Conservation (phyloP, 2,329 filamentous ascomycete species). For the Fusarium napiforme region DNA sequence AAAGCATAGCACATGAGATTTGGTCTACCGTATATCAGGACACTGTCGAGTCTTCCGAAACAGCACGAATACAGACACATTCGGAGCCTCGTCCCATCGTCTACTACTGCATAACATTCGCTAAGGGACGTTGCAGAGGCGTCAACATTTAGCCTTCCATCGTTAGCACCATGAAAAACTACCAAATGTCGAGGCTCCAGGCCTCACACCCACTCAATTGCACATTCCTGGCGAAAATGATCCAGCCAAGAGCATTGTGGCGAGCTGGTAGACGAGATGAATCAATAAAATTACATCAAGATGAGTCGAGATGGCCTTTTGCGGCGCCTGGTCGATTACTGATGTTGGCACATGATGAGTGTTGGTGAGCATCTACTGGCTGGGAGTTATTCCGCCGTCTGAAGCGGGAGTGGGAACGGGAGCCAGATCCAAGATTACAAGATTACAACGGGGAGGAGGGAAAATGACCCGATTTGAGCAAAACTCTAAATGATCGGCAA, state of each 20-base stretch:
- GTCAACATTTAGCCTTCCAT: neutral
- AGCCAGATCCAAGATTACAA: conserved; percentile 24
- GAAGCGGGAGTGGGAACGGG: conserved; percentile 29
- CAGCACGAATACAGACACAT: neutral
- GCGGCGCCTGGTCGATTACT: neutral
- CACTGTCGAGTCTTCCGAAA: neutral
- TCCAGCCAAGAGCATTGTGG: neutral
- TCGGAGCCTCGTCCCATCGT: too few species aligned
- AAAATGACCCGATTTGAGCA: conserved; percentile 27
- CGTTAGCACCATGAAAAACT: neutral
- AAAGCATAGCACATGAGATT: neutral
- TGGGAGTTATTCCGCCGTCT: conserved; percentile 14
- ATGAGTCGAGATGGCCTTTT: neutral
- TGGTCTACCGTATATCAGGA: neutral
- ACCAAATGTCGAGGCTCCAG: neutral
- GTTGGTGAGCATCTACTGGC: conserved; percentile 11
- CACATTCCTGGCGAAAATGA: neutral
- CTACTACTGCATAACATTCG: too few species aligned
- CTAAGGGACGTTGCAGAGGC: neutral
- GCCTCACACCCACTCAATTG: neutral
- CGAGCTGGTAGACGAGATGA: neutral
- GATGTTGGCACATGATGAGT: conserved; percentile 14
- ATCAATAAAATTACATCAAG: neutral
- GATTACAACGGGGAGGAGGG: neutral
- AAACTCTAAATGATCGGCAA: neutral